Evolutionary conservation across 257 asterid genomes (phyloP).

Genomic region (Ocimum tenuiflorum): DNA sequence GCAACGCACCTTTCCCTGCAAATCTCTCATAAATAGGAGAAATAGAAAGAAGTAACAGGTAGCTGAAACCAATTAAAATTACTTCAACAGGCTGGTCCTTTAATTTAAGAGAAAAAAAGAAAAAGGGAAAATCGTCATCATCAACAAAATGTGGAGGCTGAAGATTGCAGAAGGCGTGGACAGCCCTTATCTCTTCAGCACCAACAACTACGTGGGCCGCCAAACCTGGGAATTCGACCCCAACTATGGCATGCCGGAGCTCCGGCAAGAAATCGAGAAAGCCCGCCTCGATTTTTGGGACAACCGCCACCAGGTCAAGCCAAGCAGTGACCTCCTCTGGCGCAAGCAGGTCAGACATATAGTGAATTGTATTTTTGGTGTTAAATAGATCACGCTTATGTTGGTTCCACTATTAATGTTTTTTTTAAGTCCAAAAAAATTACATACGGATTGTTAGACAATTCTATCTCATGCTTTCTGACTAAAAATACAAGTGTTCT

Average conservation of each 20-base stretch:
- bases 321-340: constrained; percentile 61
- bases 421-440: too few relatives aligned
- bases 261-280: constrained; percentile 34
- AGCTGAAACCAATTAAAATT: neutral
- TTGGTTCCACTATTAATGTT: too few relatives aligned
- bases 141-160: constrained; percentile 49
- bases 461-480: too few relatives aligned
- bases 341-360: constrained; percentile 42
- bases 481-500: too few relatives aligned
- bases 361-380: too few relatives aligned
- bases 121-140: neutral
- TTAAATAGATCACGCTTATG: too few relatives aligned
- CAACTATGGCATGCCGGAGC: constrained; percentile 43
- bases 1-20: neutral
- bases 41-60: too few relatives aligned
- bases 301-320: constrained; percentile 48
- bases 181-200: constrained; percentile 51
- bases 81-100: too few relatives aligned
- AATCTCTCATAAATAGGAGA: neutral
- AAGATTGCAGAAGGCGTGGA: constrained; percentile 46
- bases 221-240: constrained; percentile 60
- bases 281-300: constrained; percentile 51
- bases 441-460: too few relatives aligned
- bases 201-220: constrained; percentile 56
- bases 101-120: neutral